A percentile compares a stretch with the other conserved stretches of the same genome.
phyloP scores from a whole-genome alignment of 2,329 filamentous ascomycete genomes.

The Lachnellula hyalina region DNA sequence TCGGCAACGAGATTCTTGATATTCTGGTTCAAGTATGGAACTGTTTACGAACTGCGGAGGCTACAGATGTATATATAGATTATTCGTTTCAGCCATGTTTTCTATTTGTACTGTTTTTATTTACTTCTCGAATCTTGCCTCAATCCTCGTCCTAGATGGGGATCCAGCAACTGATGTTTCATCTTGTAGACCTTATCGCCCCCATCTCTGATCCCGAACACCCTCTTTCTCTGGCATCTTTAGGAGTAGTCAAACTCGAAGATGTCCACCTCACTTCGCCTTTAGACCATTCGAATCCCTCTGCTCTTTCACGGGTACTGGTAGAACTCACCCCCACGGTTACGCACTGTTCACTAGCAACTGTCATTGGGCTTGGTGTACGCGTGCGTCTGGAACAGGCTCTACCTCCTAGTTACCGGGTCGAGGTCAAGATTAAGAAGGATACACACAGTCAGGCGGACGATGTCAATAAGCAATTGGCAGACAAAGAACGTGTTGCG shows the following conservation, averaged over 20 bases:
- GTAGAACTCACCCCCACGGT: conserved; percentile 95
- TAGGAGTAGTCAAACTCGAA: conserved; percentile 92
- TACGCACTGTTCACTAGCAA: conserved; percentile 93
- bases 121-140: neutral
- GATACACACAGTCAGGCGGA: conserved; percentile 93
- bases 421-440: conserved; percentile 92
- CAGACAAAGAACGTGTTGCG: conserved; percentile 93
- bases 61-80: neutral
- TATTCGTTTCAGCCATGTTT: conserved; percentile 4
- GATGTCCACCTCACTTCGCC: conserved; percentile 77
- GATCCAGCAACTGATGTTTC: conserved; percentile 32
- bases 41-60: neutral
- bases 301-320: conserved; percentile 64
- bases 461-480: conserved; percentile 93
- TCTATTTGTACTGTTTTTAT: neutral
- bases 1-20: neutral
- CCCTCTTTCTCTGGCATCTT: conserved; percentile 83
- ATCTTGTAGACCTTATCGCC: conserved; percentile 72
- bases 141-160: neutral
- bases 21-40: neutral
- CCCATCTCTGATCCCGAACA: conserved; percentile 96
- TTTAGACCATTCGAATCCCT: conserved; percentile 46
- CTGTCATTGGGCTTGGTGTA: conserved; percentile 90
- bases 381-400: conserved; percentile 86
- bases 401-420: conserved; percentile 82